phyloP scores from a whole-genome alignment of 176 grass and related monocot species.

The Phoenix roebelenii region DNA sequence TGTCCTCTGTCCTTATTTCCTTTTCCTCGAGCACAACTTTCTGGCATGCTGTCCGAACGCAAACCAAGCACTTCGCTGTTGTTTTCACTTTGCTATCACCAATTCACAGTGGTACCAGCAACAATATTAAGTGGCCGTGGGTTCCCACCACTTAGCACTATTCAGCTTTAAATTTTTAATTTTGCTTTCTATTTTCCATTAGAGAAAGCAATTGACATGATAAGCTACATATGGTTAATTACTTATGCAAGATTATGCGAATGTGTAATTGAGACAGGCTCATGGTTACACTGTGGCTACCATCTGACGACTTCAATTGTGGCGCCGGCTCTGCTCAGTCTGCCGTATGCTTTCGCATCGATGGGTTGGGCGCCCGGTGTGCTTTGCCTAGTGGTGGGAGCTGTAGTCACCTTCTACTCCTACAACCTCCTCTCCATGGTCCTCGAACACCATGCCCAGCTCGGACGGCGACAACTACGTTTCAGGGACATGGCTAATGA shows the following conservation, averaged over 20 bases:
- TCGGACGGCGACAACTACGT: conserved; percentile 66
- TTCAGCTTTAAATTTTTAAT: too few species aligned
- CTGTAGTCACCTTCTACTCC: conserved; percentile 77
- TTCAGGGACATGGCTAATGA: conserved; percentile 91
- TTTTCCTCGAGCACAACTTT: too few species aligned
- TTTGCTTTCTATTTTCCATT: too few species aligned
- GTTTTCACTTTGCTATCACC: too few species aligned
- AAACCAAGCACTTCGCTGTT: too few species aligned
- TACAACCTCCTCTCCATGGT: conserved; percentile 93
- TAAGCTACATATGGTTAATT: neutral
- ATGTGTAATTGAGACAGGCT: conserved; percentile 24
- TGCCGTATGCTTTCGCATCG: conserved; percentile 72
- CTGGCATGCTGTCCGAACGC: too few species aligned
- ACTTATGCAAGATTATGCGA: too few species aligned
- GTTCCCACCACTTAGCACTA: too few species aligned
- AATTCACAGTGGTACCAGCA: too few species aligned
- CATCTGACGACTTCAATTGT: conserved; percentile 90
- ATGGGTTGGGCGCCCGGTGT: conserved; percentile 62
- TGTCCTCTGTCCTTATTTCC: too few species aligned
- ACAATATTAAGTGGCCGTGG: too few species aligned
- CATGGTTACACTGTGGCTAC: conserved; percentile 92
- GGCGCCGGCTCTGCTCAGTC: conserved; percentile 76
- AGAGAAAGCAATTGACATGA: neutral
- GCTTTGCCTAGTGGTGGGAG: conserved; percentile 46
- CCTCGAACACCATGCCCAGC: conserved; percentile 86